Evolutionary conservation across 1,284 basidiomycete species (phyloP).

Genomic region (Chondrostereum purpureum): DNA sequence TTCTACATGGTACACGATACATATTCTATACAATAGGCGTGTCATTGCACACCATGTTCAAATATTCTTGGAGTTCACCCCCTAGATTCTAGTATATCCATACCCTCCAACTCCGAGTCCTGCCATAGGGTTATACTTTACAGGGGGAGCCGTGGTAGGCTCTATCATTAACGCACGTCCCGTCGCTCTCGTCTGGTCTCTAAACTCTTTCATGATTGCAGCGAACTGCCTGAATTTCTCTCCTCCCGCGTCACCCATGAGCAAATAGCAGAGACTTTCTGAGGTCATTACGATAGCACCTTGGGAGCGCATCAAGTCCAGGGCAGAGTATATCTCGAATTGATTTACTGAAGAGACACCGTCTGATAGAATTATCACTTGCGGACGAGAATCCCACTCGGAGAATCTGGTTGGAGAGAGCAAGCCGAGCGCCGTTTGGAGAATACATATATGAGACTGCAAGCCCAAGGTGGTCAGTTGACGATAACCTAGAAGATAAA

Average conservation of each 20-base stretch:
- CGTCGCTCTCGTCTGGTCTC: slow-evolving; percentile 47
- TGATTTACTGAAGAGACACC: slow-evolving; percentile 79
- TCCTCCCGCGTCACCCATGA: slow-evolving; percentile 64
- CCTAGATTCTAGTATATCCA: too few relatives aligned
- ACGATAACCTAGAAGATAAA: too few relatives aligned
- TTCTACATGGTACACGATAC: too few relatives aligned
- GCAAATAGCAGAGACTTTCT: slow-evolving; percentile 77
- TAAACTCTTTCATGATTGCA: slow-evolving; percentile 71
- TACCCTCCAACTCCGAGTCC: too few relatives aligned
- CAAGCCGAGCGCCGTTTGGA: slow-evolving; percentile 75
- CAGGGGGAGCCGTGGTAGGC: too few relatives aligned
- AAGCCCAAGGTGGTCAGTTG: background rate
- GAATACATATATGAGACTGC: slow-evolving; percentile 86
- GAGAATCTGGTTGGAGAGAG: slow-evolving; percentile 9
- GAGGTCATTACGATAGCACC: slow-evolving; percentile 78
- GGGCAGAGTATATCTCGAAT: slow-evolving; percentile 58
- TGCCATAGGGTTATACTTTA: too few relatives aligned
- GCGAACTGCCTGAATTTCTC: slow-evolving; percentile 74
- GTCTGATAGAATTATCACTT: slow-evolving; percentile 69
- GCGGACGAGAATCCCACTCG: background rate
- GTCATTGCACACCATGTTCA: too few relatives aligned
- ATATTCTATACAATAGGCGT: too few relatives aligned
- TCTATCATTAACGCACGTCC: slow-evolving; percentile 22
- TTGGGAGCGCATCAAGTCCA: slow-evolving; percentile 63
- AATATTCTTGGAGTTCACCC: too few relatives aligned